Evolutionary conservation across 2,329 filamentous ascomycete genomes (phyloP).

Genomic region (Fusarium protoensiforme): DNA sequence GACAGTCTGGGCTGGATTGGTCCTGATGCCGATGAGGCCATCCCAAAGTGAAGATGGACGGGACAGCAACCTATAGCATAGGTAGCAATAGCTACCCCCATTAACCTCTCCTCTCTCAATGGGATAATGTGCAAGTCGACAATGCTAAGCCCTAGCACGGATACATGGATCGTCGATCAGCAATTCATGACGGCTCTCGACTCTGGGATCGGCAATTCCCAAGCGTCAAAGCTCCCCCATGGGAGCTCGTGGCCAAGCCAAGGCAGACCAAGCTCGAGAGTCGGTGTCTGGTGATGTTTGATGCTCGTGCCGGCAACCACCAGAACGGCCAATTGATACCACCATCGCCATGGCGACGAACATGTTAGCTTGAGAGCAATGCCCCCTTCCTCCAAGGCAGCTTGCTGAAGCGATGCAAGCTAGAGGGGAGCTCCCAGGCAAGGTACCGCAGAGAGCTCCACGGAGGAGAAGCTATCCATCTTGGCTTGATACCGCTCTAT

Average conservation of each 20-base stretch:
- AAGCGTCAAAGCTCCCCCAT: constrained; percentile 28
- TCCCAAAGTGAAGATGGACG: not conserved
- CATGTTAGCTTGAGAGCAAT: constrained; percentile 21
- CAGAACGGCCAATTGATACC: constrained; percentile 31
- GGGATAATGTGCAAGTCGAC: constrained; percentile 24
- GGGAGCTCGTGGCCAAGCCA: constrained; percentile 1
- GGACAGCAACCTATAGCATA: constrained; percentile 13
- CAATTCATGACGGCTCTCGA: constrained; percentile 20
- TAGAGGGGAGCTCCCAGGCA: constrained; percentile 23
- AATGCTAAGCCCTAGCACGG: constrained; percentile 12
- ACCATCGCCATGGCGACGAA: constrained; percentile 31
- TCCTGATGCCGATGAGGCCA: constrained; percentile 29
- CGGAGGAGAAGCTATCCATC: constrained; percentile 1
- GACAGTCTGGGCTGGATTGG: constrained; percentile 21
- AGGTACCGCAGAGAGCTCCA: constrained; percentile 28
- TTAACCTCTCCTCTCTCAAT: not conserved
- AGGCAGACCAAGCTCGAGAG: constrained; percentile 30
- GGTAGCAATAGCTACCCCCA: not conserved
- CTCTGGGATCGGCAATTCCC: constrained; percentile 23
- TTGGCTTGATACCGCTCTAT: constrained; percentile 11
- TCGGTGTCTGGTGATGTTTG: constrained; percentile 27
- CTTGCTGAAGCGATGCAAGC: constrained; percentile 29
- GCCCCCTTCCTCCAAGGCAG: constrained; percentile 27
- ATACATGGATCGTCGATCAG: constrained; percentile 33
- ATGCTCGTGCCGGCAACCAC: constrained; percentile 5